A percentile compares a stretch with the other conserved stretches of the same genome.
These are phyloP conservation scores for Exophiala bonariae DNA, from an alignment of 2,329 filamentous ascomycete genomes.

Conservation along the genomic window DNA sequence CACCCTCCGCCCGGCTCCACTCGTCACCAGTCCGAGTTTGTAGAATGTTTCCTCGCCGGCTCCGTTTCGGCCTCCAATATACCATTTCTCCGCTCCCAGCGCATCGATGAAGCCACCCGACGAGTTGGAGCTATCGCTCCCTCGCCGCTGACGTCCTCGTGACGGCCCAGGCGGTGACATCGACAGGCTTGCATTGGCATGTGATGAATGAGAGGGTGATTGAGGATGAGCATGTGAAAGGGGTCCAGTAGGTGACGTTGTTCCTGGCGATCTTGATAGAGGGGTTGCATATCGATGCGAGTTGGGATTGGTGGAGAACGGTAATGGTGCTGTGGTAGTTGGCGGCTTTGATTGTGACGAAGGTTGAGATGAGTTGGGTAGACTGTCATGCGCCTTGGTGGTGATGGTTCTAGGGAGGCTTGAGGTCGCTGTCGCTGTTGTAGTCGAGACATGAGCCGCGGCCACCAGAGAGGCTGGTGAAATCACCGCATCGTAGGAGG, in stretches of 20 bases:
- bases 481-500: conserved; percentile 34
- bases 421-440: conserved; percentile 39
- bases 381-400: conserved; percentile 40
- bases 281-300: conserved; percentile 23
- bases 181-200: conserved; percentile 36
- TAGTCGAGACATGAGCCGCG: conserved; percentile 37
- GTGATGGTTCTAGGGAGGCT: conserved; percentile 45
- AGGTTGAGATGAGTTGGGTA: conserved; percentile 24
- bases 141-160: conserved; percentile 42
- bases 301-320: conserved; percentile 18
- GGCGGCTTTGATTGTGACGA: conserved; percentile 41
- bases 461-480: conserved; percentile 33
- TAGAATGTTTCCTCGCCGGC: conserved; percentile 51
- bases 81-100: conserved; percentile 51
- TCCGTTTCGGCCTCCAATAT: conserved; percentile 49
- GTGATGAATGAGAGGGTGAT: conserved; percentile 20
- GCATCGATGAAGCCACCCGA: conserved; percentile 50
- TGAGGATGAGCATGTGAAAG: conserved; percentile 33
- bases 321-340: conserved; percentile 27
- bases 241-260: conserved; percentile 22
- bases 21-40: conserved; percentile 48
- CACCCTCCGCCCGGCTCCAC: conserved; percentile 42
- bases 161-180: conserved; percentile 35
- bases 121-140: conserved; percentile 48
- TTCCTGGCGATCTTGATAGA: conserved; percentile 23